Evolutionary conservation across 1,284 basidiomycete genomes (phyloP), one percentile per base, ranked within the genome.

Genomic region (Agroathelia rolfsii): DNA sequence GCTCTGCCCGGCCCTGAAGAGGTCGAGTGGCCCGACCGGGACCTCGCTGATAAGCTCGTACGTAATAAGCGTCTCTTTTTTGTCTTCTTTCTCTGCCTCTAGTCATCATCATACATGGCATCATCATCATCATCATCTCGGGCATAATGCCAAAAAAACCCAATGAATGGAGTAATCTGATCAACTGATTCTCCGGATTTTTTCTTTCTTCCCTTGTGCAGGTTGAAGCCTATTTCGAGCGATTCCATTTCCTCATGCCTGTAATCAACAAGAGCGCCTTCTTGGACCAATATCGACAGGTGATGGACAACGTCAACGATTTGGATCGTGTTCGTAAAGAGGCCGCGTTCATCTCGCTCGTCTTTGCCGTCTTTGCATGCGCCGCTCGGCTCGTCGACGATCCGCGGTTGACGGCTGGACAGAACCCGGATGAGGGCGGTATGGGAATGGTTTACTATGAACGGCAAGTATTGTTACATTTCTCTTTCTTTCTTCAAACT

Each of bases 381-480:
- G 76, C 83, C 11, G 82, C 85, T 8, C 70, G 73, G 45, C 61
- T 87, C 28, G 71, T 89, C 23, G 72, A 83, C 31, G 87, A 90
- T 58, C 56, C 73, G 34, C 67, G 82, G 42, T 49, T 82, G 36
- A 50, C 64, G 40, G 57, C 65, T 43, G 73, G 66, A 38, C 69
- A 74, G 45, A 62, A 70, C 43, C 55, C 61, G 30, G 75, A 82
- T 48, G 74, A 87, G 49, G 78, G 76, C 30, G 84, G 84, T 10
- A 79, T 85, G 68, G 84, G 83, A 16, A 84, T 86, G 81, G 63
- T 83, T 13, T 88, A 76, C 55, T 86, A 86, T 52, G 84, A 88
- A 62, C 72, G 80, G 84, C 82, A 50, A 32, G 68, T 50, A 20
- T 14, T 29, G 25, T 16, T 11, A 36, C 24, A n/a, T 39, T 32